Conservation (phyloP, 2,329 filamentous ascomycete genomes). For the Verticillium zaregamsianum region DNA sequence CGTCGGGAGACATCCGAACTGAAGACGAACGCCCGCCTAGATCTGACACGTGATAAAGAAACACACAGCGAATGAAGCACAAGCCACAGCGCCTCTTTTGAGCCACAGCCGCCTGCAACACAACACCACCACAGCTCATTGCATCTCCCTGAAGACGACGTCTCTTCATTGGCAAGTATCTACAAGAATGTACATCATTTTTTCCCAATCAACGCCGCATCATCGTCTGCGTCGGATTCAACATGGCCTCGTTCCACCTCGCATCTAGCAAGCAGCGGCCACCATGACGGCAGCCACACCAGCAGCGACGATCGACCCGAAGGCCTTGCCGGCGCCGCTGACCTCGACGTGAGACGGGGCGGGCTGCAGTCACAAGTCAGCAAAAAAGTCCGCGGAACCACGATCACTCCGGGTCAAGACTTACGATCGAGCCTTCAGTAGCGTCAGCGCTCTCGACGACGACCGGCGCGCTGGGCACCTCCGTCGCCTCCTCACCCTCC, state of each 20-base stretch:
- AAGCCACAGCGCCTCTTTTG: neutral
- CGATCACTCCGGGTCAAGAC: neutral
- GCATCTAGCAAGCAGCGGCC: neutral
- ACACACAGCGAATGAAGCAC: neutral
- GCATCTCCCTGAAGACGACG: no score
- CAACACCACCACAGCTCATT: neutral
- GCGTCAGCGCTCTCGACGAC: neutral
- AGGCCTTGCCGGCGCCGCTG: neutral
- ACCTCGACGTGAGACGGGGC: neutral
- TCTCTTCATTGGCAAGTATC: neutral
- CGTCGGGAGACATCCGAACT: neutral
- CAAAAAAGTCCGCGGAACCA: neutral
- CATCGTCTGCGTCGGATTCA: neutral
- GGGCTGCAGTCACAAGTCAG: neutral
- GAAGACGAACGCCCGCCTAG: neutral
- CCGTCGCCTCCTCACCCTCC: neutral
- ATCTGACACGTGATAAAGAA: neutral
- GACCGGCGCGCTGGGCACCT: neutral
- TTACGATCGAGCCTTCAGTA: neutral
- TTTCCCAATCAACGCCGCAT: neutral
- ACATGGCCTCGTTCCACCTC: neutral
- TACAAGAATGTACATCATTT: neutral
- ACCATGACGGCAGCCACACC: neutral
- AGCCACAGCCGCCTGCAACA: neutral
- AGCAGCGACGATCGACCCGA: neutral